Conservation (phyloP, 2,329 filamentous ascomycete species). For the Phaeomoniella chlamydospora region DNA sequence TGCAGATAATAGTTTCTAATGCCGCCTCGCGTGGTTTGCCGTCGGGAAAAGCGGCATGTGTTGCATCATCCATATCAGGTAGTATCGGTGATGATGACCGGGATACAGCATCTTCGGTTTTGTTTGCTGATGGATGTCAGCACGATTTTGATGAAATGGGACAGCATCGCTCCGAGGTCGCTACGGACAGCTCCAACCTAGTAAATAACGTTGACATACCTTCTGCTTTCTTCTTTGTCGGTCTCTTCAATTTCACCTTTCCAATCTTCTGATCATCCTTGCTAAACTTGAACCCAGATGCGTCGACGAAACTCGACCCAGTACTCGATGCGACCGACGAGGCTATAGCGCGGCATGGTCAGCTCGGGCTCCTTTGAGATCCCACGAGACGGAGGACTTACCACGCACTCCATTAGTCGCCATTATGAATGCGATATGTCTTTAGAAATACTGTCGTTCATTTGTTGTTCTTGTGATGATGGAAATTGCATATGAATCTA, state of each 20-base stretch:
- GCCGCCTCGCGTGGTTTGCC: constrained; percentile 69
- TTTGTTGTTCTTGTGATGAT: too few relatives aligned
- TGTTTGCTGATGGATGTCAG: constrained; percentile 5
- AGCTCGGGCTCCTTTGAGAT: neutral
- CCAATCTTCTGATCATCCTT: constrained; percentile 27
- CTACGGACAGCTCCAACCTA: too few relatives aligned
- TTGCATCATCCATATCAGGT: constrained; percentile 55
- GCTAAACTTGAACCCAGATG: constrained; percentile 29
- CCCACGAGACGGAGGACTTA: neutral
- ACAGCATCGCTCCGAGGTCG: too few relatives aligned
- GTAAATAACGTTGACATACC: too few relatives aligned
- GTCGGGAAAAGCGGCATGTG: constrained; percentile 65
- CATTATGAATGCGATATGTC: too few relatives aligned
- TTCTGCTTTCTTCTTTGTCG: constrained; percentile 19
- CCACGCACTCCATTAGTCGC: neutral
- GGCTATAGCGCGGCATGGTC: constrained; percentile 7
- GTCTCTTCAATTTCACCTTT: constrained; percentile 29
- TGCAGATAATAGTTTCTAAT: constrained; percentile 71
- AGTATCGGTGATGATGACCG: constrained; percentile 25
- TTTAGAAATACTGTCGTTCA: too few relatives aligned
- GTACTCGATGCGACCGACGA: constrained; percentile 15
- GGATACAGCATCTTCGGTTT: constrained; percentile 13
- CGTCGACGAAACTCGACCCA: constrained; percentile 23
- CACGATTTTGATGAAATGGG: too few relatives aligned
- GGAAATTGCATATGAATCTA: too few relatives aligned